phyloP scores from a whole-genome alignment of 805 yeast species.

The Wickerhamiella siamensis region DNA sequence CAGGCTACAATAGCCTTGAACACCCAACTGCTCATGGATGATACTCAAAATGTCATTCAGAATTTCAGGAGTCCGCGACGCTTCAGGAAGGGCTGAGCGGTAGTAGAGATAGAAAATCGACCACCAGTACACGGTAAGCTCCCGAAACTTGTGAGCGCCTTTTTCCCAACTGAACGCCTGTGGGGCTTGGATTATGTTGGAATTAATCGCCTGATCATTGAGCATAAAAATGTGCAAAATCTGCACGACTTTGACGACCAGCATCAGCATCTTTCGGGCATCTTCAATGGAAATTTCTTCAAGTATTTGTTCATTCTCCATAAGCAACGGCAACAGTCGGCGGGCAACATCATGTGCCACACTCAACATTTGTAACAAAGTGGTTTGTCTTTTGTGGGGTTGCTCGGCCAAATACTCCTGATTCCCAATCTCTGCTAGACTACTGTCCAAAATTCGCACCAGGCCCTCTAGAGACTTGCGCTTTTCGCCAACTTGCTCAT shows the following conservation, averaged over 20 bases:
- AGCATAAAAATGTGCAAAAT: slow-evolving; percentile 24
- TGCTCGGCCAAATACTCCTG: slow-evolving; percentile 17
- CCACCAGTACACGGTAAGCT: slow-evolving; percentile 25
- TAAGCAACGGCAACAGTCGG: slow-evolving; percentile 17
- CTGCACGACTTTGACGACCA: slow-evolving; percentile 21
- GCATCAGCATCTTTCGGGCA: slow-evolving; percentile 7
- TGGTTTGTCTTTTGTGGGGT: slow-evolving; percentile 27
- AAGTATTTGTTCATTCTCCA: slow-evolving; percentile 12
- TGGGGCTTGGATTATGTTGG: slow-evolving; percentile 20
- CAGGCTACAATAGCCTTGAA: slow-evolving; percentile 50
- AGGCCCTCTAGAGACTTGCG: slow-evolving; percentile 37
- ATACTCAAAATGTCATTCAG: slow-evolving; percentile 37
- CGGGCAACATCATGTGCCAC: slow-evolving; percentile 38
- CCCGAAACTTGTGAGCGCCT: slow-evolving; percentile 20
- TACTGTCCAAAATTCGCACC: slow-evolving; percentile 30
- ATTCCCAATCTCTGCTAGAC: slow-evolving; percentile 27
- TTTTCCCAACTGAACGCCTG: slow-evolving; percentile 23
- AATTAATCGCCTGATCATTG: slow-evolving; percentile 25
- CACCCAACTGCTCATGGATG: slow-evolving; percentile 64
- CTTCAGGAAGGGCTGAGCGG: slow-evolving; percentile 16
- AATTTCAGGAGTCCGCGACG: slow-evolving; percentile 10
- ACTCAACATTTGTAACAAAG: slow-evolving; percentile 37
- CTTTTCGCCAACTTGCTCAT: slow-evolving; percentile 29
- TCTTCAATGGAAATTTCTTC: slow-evolving; percentile 6
- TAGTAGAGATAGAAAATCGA: slow-evolving; percentile 29